Base-by-base conservation (phyloP, 2,329 filamentous ascomycete genomes). In the Hymenoscyphus fraxineus region DNA sequence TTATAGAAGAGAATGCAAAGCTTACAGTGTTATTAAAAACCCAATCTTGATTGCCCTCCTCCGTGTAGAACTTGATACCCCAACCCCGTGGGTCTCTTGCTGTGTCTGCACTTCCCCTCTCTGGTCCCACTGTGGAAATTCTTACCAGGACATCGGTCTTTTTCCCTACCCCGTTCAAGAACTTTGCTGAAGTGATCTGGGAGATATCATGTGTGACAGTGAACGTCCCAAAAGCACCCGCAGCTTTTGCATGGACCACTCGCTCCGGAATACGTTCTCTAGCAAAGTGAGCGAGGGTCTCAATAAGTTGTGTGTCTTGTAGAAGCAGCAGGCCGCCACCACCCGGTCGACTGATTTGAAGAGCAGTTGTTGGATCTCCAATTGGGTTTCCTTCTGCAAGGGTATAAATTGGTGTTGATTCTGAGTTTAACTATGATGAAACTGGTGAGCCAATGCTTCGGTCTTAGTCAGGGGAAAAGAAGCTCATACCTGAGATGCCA, bases 201-300 rank as follows among this genome's bases (percentile, higher is more conserved):
- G 82, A 80, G 63, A 86, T 78, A 68, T 88, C 85, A 47, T 82
- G 74, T 0, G 83, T 86, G n/a, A 83, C 81, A 73, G 88, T 84
- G 66, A 88, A 88, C 60, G 85, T 60, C 13, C 71, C 72, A 31
- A 69, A 69, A n/a, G 72, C 73, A 19, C 73, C 72, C 22, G 71
- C 72, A 72, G 86, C 87, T 63, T 86, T 83, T 35, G 87, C 87
- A 72, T 90, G 87, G 1, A 90, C 87, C n/a, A 89, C 80, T 60
- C 72, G 77, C 73, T 82, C 80, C 27, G 80, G 80, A 47, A 82
- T 81, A 61, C 80, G 77, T 70, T 82, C 80, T 62, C 80, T 78
- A 72, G 79, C 79, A 72, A 84, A 82, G 73, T 83, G 78, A 13
- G 80, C 81, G 54, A 89, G 79, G 19, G 85, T 76, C 67, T 88